Conservation (phyloP, 169 alveolate species). For the Plasmodium fragile region DNA sequence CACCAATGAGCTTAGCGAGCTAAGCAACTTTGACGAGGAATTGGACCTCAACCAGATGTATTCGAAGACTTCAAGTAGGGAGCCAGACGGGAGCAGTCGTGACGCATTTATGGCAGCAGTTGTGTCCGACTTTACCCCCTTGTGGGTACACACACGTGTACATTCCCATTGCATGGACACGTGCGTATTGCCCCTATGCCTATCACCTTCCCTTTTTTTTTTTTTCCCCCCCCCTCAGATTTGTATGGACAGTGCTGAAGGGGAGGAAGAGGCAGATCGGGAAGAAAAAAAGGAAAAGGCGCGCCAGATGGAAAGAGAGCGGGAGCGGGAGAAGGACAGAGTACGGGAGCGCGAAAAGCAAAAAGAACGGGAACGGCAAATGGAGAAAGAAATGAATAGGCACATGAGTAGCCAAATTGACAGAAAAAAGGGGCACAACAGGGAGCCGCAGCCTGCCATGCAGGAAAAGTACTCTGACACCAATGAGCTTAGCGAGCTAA, state of each 20-base stretch:
- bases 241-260: neutral
- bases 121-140: too few relatives aligned
- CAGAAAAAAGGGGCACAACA: neutral
- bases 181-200: neutral
- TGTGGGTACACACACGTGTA: neutral
- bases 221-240: neutral
- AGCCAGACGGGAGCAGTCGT: neutral
- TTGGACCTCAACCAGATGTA: slow-evolving; percentile 42
- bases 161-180: neutral
- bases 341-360: too few relatives aligned
- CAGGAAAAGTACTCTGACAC: neutral
- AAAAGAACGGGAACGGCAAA: neutral
- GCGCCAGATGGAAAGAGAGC: neutral
- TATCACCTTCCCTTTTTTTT: neutral
- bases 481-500: slow-evolving; percentile 4
- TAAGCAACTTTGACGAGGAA: slow-evolving; percentile 49
- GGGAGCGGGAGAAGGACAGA: neutral
- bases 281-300: neutral
- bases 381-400: neutral
- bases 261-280: neutral
- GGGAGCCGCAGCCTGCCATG: neutral
- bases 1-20: neutral
- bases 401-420: neutral
- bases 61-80: slow-evolving; percentile 22
- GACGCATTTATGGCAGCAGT: neutral